These are phyloP conservation scores for Neofusicoccum cordaticola DNA, from an alignment of 2,329 filamentous ascomycete genomes.

Conservation along the genomic window DNA sequence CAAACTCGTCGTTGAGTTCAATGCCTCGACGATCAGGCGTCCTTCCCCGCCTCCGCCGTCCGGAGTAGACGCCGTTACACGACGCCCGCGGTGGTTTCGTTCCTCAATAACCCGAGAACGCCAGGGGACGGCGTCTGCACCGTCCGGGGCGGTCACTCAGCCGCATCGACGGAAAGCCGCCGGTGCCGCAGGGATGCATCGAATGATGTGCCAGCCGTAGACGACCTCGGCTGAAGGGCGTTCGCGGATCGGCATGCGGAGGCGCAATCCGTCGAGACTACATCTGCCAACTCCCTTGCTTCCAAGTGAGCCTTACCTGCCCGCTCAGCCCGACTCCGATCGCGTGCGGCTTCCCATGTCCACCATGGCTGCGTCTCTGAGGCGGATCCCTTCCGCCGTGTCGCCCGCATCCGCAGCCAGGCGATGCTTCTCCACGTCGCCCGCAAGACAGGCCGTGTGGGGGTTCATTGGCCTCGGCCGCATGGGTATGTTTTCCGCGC, in stretches of 20 bases:
- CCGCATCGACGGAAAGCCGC: conserved; percentile 15
- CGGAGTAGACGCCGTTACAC: neutral
- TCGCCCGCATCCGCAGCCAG: conserved; percentile 23
- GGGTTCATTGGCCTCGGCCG: conserved; percentile 51
- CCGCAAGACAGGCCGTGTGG: conserved; percentile 44
- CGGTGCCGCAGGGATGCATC: conserved; percentile 16
- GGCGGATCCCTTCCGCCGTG: conserved; percentile 16
- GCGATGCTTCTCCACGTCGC: conserved; percentile 44
- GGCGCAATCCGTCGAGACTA: conserved; percentile 12
- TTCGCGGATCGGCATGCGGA: conserved; percentile 14
- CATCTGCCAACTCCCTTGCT: conserved; percentile 13
- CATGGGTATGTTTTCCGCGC: conserved; percentile 43
- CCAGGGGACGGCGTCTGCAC: conserved; percentile 2
- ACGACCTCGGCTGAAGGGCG: conserved; percentile 16
- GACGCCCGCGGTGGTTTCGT: neutral
- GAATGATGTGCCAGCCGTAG: conserved; percentile 10
- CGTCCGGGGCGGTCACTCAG: conserved; percentile 5
- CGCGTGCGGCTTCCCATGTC: conserved; percentile 15
- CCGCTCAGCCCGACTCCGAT: neutral
- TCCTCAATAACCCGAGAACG: neutral
- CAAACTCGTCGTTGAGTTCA: neutral
- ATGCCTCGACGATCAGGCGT: conserved; percentile 1
- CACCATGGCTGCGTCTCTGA: conserved; percentile 25
- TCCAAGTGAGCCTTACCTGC: neutral
- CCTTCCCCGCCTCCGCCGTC: conserved; percentile 2